phyloP scores from a whole-genome alignment of 805 yeast species.

The Saccharomycopsis olivae region DNA sequence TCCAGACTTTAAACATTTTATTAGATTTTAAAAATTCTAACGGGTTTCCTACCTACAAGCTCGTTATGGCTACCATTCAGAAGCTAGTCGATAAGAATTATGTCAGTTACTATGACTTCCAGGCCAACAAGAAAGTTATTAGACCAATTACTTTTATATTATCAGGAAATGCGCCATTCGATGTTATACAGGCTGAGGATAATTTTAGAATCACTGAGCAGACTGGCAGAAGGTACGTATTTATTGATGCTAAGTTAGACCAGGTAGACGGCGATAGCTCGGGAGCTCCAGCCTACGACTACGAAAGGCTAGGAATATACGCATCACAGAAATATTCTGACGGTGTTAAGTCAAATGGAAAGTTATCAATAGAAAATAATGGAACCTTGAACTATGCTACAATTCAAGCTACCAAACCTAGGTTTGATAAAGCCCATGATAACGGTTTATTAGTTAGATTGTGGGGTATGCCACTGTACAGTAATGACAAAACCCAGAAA shows the following conservation, averaged over 20 bases:
- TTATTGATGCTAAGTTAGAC: slow-evolving; percentile 30
- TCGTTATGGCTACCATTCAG: slow-evolving; percentile 34
- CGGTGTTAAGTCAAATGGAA: neutral
- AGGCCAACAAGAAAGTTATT: neutral
- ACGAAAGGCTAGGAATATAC: neutral
- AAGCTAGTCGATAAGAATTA: slow-evolving; percentile 32
- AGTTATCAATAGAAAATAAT: slow-evolving; percentile 9
- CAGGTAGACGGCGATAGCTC: slow-evolving; percentile 1
- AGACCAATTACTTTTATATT: slow-evolving; percentile 12
- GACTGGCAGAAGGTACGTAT: slow-evolving; percentile 26
- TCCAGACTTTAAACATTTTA: slow-evolving; percentile 46
- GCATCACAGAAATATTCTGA: slow-evolving; percentile 2
- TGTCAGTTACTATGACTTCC: slow-evolving; percentile 12
- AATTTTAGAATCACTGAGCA: slow-evolving; percentile 18
- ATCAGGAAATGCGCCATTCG: slow-evolving; percentile 13
- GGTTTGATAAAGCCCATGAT: slow-evolving; percentile 3
- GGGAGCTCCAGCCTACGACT: neutral
- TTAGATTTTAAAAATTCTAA: slow-evolving; percentile 33
- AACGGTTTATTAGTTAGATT: slow-evolving; percentile 2
- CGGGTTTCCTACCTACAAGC: slow-evolving; percentile 32
- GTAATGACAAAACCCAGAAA: neutral
- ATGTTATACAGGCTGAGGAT: slow-evolving; percentile 21
- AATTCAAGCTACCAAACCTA: slow-evolving; percentile 3
- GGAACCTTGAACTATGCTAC: slow-evolving; percentile 13
- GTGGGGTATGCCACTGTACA: slow-evolving; percentile 11